phyloP scores from a whole-genome alignment of 2,329 filamentous ascomycete species.

The Geosmithia flava region DNA sequence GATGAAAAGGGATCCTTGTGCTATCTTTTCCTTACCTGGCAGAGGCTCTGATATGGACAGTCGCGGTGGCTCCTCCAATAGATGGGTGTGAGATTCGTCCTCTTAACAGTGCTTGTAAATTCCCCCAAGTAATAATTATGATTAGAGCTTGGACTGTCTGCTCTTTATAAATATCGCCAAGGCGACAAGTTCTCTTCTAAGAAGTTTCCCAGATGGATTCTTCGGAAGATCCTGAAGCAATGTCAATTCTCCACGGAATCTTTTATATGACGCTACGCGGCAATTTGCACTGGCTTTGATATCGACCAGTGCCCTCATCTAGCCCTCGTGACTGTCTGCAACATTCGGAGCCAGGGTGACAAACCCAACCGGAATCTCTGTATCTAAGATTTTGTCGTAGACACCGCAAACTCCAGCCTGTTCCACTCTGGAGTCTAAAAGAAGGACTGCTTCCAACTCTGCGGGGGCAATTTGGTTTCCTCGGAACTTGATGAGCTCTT shows the following conservation, averaged over 20 bases:
- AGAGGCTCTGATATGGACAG: too few relatives aligned
- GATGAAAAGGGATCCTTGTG: too few relatives aligned
- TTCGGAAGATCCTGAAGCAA: slow-evolving; percentile 14
- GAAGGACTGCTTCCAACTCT: not conserved
- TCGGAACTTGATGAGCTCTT: not conserved
- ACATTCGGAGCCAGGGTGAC: slow-evolving; percentile 8
- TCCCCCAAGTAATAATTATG: too few relatives aligned
- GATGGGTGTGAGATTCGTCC: too few relatives aligned
- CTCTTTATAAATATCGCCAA: slow-evolving; percentile 1
- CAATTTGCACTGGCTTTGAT: not conserved
- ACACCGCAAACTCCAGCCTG: slow-evolving; percentile 18
- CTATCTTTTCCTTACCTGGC: too few relatives aligned
- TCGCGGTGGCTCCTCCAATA: too few relatives aligned
- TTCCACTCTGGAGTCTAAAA: slow-evolving; percentile 12
- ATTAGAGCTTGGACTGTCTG: not conserved
- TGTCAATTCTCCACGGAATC: slow-evolving; percentile 4
- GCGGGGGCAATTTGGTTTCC: not conserved
- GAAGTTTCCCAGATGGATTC: slow-evolving; percentile 14
- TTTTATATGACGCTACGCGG: not conserved
- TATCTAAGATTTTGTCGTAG: slow-evolving; percentile 9
- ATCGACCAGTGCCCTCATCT: not conserved
- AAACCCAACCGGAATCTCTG: slow-evolving; percentile 16
- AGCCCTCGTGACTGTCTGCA: slow-evolving; percentile 9
- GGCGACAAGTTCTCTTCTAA: slow-evolving; percentile 9
- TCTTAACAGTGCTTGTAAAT: too few relatives aligned